Evolutionary conservation across 2,329 filamentous ascomycete genomes (phyloP).

Genomic region (Penicillium polonicum): DNA sequence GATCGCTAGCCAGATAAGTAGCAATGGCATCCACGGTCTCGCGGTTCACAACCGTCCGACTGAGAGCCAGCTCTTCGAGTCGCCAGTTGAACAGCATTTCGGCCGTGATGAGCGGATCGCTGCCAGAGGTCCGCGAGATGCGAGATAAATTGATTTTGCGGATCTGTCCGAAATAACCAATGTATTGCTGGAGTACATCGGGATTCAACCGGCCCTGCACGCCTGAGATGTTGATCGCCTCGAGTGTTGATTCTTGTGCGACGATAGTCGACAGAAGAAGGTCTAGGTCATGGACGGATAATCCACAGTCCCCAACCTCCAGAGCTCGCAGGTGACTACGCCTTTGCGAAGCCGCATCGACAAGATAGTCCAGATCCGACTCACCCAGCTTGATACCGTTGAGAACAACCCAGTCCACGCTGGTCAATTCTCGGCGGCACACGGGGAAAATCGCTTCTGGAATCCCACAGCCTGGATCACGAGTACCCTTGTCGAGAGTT

Average conservation of each 20-base stretch:
- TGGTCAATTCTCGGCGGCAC: constrained; percentile 65
- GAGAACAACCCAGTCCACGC: constrained; percentile 68
- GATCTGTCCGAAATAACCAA: constrained; percentile 65
- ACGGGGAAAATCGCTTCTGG: constrained; percentile 68
- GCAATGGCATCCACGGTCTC: constrained; percentile 65
- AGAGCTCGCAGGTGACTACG: constrained; percentile 65
- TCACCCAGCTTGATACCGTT: constrained; percentile 70
- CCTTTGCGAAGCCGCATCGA: constrained; percentile 66
- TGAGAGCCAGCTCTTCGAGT: constrained; percentile 64
- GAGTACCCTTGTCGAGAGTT: constrained; percentile 48
- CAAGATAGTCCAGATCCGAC: constrained; percentile 64
- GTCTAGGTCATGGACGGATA: constrained; percentile 51
- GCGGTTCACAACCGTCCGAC: constrained; percentile 61
- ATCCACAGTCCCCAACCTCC: constrained; percentile 63
- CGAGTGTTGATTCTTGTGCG: constrained; percentile 64
- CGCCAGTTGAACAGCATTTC: constrained; percentile 67
- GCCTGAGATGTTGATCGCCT: constrained; percentile 66
- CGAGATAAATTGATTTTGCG: constrained; percentile 66
- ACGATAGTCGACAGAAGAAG: constrained; percentile 64
- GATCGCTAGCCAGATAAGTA: constrained; percentile 61
- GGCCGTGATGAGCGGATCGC: constrained; percentile 63
- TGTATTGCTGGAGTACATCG: constrained; percentile 63
- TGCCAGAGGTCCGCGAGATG: constrained; percentile 61
- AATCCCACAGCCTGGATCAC: constrained; percentile 66
- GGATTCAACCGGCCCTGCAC: constrained; percentile 65